phyloP scores from a whole-genome alignment of 306 rosid species.

The Acacia acuminata region DNA sequence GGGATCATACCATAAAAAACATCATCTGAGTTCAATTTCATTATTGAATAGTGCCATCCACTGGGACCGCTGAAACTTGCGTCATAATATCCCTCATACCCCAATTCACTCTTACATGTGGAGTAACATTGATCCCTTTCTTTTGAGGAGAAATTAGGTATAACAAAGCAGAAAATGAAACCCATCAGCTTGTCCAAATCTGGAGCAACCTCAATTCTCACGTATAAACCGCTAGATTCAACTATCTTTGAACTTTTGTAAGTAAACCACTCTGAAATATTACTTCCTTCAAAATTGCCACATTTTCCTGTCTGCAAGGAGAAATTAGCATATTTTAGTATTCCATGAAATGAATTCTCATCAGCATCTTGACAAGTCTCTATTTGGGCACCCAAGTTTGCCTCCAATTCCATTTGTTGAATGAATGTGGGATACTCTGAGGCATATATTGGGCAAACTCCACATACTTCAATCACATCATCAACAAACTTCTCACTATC shows the following conservation, averaged over 20 bases:
- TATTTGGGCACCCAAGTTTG: background rate
- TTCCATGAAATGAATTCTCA: background rate
- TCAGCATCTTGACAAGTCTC: background rate
- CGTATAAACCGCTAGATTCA: rapidly evolving
- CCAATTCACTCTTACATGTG: rapidly evolving
- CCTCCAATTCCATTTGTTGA: too few species aligned
- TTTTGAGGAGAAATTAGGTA: background rate
- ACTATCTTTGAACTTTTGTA: background rate
- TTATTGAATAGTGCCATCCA: background rate
- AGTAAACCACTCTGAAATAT: background rate
- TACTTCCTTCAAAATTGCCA: background rate
- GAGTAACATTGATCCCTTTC: background rate
- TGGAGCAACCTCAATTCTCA: background rate
- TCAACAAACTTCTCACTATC: too few species aligned
- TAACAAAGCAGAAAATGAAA: background rate
- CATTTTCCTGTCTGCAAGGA: background rate
- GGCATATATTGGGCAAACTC: too few species aligned
- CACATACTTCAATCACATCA: too few species aligned
- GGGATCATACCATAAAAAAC: background rate
- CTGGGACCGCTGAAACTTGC: background rate
- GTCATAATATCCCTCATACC: background rate
- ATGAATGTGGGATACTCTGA: too few species aligned
- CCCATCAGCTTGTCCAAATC: background rate
- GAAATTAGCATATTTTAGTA: background rate
- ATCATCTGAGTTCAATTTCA: background rate